phyloP scores from a whole-genome alignment of 1,284 basidiomycete species.

The Tilletia walkeri region DNA sequence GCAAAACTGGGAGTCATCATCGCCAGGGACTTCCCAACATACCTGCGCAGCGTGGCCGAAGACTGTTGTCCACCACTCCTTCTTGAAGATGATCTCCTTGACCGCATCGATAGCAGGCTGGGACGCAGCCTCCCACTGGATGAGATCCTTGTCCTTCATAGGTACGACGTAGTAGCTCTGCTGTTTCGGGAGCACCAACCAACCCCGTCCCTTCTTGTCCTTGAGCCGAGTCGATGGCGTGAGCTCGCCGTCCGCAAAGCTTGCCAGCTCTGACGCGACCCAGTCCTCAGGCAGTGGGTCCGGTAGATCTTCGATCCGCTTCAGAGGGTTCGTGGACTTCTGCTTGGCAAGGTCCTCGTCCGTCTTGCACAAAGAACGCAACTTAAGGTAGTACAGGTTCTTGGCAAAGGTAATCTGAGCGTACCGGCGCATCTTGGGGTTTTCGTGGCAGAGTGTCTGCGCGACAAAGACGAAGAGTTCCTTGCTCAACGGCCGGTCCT shows the following conservation, averaged over 20 bases:
- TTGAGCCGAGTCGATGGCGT: conserved; percentile 60
- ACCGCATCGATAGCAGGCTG: conserved; percentile 66
- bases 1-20: neutral
- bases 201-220: conserved; percentile 81
- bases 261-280: conserved; percentile 62
- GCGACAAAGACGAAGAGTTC: conserved; percentile 61
- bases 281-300: conserved; percentile 58
- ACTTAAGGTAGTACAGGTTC: conserved; percentile 74
- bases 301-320: conserved; percentile 54
- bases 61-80: conserved; percentile 65
- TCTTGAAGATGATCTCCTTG: conserved; percentile 60
- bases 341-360: conserved; percentile 74
- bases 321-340: conserved; percentile 74
- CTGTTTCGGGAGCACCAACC: conserved; percentile 75
- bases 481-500: conserved; percentile 70
- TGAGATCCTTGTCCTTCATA: conserved; percentile 61
- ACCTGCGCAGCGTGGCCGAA: conserved; percentile 35
- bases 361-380: conserved; percentile 72
- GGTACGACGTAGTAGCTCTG: conserved; percentile 69
- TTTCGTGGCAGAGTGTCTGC: conserved; percentile 65
- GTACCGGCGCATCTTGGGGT: conserved; percentile 72
- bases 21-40: neutral
- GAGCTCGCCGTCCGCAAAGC: conserved; percentile 56
- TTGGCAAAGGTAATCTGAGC: conserved; percentile 76
- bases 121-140: conserved; percentile 70